Evolutionary conservation across 768 basidiomycete species (phyloP), one percentile per base, ranked within the genome.

Genomic region (Paxillus involutus): DNA sequence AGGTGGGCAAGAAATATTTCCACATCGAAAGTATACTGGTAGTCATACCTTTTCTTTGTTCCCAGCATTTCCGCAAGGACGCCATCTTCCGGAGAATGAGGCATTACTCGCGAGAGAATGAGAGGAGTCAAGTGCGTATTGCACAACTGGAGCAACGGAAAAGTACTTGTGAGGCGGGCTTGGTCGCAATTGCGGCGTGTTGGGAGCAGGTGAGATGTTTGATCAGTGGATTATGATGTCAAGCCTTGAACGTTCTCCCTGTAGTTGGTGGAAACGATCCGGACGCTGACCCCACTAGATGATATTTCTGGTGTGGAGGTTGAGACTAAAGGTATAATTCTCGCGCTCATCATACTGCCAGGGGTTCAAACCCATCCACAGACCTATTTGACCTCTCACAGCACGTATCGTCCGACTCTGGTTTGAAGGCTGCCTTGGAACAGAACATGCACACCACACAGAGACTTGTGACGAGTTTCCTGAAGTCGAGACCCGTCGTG

Each of bases 31-130:
- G 29, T 57, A 54, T 59, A 50, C 46, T 59, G 50, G 46, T 63
- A 60, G 60, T 66, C 61, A 62, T 57, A 53, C 59, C 61, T 45
- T 47, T 56, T 56, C 51, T 49, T 51, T 61, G 33, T 51, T 43
- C 48, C 35, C 51, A 93, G 91, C 75, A 80, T n/a, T 93, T 91
- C 69, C 83, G 88, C 57, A 93, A 94, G 70, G 89, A 91, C 62
- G 91, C 91, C 41, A 85, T 94, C 47, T 93, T 84, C 70, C 80
- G 91, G 39, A 78, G 89, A 54, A 92, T 94, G 90, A 84, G 78
- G 63, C 83, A 91, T 63, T 92, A 93, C 69, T 82, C 84, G 51
- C 81, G 88, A 56, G 85, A 91, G 74, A 76, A 85, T 69, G 82
- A 86, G 58, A 81, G 88, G 42, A 81, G 80, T 56, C 77, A 81